Conservation (phyloP, 2,329 filamentous ascomycete genomes). For the Fusarium sp. region DNA sequence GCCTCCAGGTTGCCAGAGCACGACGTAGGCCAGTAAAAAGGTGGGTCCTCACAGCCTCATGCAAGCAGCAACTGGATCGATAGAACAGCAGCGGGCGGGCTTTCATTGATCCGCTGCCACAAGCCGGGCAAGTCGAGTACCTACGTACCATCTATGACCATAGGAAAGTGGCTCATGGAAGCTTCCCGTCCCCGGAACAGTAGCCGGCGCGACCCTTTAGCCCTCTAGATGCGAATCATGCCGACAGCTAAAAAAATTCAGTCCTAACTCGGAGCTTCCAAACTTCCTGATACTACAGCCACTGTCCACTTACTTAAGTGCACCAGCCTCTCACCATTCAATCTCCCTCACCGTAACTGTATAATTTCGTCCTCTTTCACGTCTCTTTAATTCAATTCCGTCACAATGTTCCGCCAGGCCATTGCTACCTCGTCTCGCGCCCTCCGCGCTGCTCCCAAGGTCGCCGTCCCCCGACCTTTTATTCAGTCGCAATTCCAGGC, state of each 20-base stretch:
- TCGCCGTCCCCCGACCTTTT: slow-evolving; percentile 55
- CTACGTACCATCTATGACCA: slow-evolving; percentile 10
- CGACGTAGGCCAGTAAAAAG: slow-evolving; percentile 52
- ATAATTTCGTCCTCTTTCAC: slow-evolving; percentile 12
- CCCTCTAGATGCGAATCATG: slow-evolving; percentile 40
- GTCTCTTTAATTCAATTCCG: slow-evolving; percentile 13
- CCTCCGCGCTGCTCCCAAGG: slow-evolving; percentile 59
- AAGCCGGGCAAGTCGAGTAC: background rate
- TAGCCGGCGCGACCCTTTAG: slow-evolving; percentile 45
- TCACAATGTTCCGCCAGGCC: slow-evolving; percentile 64
- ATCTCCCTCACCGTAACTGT: slow-evolving; percentile 11
- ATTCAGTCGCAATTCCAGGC: slow-evolving; percentile 58
- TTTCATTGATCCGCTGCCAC: slow-evolving; percentile 52
- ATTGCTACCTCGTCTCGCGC: slow-evolving; percentile 62
- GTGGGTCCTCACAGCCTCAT: slow-evolving; percentile 31
- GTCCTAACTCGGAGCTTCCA: slow-evolving; percentile 41
- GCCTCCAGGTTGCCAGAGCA: slow-evolving; percentile 57
- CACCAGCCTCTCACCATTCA: slow-evolving; percentile 25
- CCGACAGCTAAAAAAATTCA: slow-evolving; percentile 54
- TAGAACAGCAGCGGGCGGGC: slow-evolving; percentile 44
- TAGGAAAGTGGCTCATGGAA: slow-evolving; percentile 33
- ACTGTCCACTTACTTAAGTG: slow-evolving; percentile 40
- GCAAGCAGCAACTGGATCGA: slow-evolving; percentile 32
- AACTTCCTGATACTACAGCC: slow-evolving; percentile 49
- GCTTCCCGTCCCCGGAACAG: slow-evolving; percentile 43